Percentiles rank a stretch among this genome's conserved stretches.
phyloP scores from a whole-genome alignment of 345 rosid genomes.

The Syzygium oleosum region DNA sequence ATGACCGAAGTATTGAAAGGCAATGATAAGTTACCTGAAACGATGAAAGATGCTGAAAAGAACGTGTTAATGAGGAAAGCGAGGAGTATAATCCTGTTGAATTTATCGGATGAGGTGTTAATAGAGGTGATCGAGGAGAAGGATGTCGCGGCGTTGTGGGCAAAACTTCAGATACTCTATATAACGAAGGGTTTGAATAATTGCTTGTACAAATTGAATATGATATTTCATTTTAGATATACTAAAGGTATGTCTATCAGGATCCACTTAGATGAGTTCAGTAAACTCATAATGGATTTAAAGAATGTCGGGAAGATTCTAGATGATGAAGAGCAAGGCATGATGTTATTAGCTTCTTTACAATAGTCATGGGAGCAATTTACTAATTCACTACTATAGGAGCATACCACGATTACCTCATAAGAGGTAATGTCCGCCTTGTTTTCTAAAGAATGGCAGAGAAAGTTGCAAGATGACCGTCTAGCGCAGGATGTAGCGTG shows the following conservation, averaged over 20 bases:
- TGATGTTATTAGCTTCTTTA: too few relatives aligned
- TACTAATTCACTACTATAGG: not conserved
- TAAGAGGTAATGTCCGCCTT: not conserved
- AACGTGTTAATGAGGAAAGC: not conserved
- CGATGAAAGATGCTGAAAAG: not conserved
- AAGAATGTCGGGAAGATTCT: too few relatives aligned
- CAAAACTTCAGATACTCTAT: not conserved
- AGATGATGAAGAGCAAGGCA: too few relatives aligned
- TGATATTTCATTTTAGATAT: too few relatives aligned
- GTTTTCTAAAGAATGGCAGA: too few relatives aligned
- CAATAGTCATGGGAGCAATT: too few relatives aligned
- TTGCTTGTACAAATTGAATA: too few relatives aligned
- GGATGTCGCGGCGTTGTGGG: fast-evolving
- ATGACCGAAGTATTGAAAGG: not conserved
- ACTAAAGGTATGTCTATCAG: too few relatives aligned
- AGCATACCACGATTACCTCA: not conserved
- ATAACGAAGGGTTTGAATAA: not conserved
- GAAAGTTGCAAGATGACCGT: not conserved
- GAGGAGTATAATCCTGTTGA: not conserved
- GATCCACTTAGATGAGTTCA: not conserved
- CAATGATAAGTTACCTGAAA: not conserved
- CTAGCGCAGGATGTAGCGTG: not conserved
- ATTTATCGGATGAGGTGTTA: not conserved
- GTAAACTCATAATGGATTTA: not conserved
- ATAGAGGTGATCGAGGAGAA: not conserved